Percentiles rank a stretch among this genome's conserved stretches.
These are phyloP conservation scores for Cryptococcus sp. DNA, from an alignment of 1,284 basidiomycete genomes.

Conservation along the genomic window DNA sequence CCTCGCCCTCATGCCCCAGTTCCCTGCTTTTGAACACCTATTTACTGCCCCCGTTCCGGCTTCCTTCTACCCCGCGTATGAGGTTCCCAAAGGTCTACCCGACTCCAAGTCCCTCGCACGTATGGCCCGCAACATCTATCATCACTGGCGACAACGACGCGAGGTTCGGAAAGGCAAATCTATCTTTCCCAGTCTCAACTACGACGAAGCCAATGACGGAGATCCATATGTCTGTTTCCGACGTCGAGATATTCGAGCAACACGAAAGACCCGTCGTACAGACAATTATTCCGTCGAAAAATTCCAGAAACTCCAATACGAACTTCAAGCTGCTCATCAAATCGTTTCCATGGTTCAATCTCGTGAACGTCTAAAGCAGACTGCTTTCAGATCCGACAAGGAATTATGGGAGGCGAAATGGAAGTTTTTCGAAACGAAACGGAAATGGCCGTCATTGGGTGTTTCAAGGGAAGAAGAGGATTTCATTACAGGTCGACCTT, in stretches of 20 bases:
- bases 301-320: conserved; percentile 70
- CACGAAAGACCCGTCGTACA: conserved; percentile 88
- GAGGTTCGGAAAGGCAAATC: conserved; percentile 67
- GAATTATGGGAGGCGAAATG: conserved; percentile 75
- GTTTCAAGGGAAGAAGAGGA: conserved; percentile 78
- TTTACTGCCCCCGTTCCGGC: conserved; percentile 59
- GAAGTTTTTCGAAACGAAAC: conserved; percentile 72
- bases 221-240: conserved; percentile 99
- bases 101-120: conserved; percentile 56
- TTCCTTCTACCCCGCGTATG: conserved; percentile 61
- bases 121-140: conserved; percentile 66
- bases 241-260: conserved; percentile 86
- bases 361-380: conserved; percentile 73
- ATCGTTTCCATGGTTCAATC: conserved; percentile 64
- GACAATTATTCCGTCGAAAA: conserved; percentile 86
- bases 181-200: conserved; percentile 75
- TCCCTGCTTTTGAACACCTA: conserved; percentile 70
- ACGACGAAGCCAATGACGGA: conserved; percentile 87
- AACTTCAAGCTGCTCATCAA: conserved; percentile 68
- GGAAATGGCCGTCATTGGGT: conserved; percentile 63
- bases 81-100: conserved; percentile 61
- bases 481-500: conserved; percentile 39
- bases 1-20: conserved; percentile 59
- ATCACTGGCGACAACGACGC: conserved; percentile 75
- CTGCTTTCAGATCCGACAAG: conserved; percentile 57